Evolutionary conservation across 2,329 filamentous ascomycete genomes (phyloP), one percentile per base, ranked within the genome.

Genomic region (Cylindrodendrum hubeiense): DNA sequence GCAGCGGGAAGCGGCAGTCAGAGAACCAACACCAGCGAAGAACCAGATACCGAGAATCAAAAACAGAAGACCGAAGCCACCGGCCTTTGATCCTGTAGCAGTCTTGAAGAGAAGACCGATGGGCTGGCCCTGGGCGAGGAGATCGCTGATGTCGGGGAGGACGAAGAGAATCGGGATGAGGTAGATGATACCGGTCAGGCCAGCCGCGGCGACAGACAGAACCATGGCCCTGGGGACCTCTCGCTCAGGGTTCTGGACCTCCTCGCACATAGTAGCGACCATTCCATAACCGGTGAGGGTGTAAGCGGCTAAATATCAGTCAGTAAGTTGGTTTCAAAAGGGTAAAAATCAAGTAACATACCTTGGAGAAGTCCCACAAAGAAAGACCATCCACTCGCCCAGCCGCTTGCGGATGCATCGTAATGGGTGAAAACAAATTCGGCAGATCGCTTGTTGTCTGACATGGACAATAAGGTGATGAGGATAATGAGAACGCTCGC

Each of bases 81-180:
- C 92, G 5, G 83, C 88, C 1, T 89, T 84, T 28, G 90, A 92
- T 4, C 91, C 91, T 0, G 92, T 94, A 8, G 89, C 91, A 0
- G 83, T 89, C 80, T 92, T 92, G 85, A 94, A 94, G 30, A 94
- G 82, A 5, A 91, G 82, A 7, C 90, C 91, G 67, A 95, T 91
- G 1, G 93, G 92, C 73, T 94, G 92, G 19, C 90, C 90, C 64
- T 89, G 92, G 9, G 90, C 78, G 28, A 92, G 87, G 15, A 95
- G 86, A 19, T 81, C 77, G 63, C 86, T 73, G 5, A 94, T 85
- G 54, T 91, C 85, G 0, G 92, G 91, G 34, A 94, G 83, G 41
- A 93, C 90, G 77, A 95, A 94, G 33, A 94, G 84, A 67, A 95
- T 85, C 0, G 91, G 91, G 51, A 94, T 87, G 22, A 94, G 79